These are phyloP conservation scores for Picea sitchensis DNA, from an alignment of 75 land plant species.

Conservation along the genomic window DNA sequence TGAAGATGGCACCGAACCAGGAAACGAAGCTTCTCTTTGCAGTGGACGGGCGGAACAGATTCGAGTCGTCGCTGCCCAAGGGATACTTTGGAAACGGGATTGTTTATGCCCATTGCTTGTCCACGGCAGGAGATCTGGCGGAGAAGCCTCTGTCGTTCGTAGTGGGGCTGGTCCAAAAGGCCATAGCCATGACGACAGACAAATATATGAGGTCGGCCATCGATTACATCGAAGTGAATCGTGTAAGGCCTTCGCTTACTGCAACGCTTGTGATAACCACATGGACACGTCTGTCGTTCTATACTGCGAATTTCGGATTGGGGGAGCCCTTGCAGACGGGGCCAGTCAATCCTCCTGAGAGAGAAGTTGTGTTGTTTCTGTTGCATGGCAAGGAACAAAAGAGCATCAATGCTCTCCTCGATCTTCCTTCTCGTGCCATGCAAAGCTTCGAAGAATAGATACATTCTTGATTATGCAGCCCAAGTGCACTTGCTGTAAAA, in stretches of 20 bases:
- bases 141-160: constrained; percentile 50
- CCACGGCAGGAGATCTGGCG: constrained; percentile 51
- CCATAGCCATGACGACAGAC: constrained; percentile 62
- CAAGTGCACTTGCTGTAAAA: no score
- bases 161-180: constrained; percentile 64
- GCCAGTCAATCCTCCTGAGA: constrained; percentile 79
- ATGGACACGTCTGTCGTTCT: constrained; percentile 82
- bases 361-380: constrained; percentile 73
- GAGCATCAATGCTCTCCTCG: constrained; percentile 62
- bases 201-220: constrained; percentile 80
- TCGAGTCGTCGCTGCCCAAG: constrained; percentile 65
- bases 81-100: constrained; percentile 88
- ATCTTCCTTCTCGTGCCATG: constrained; percentile 65
- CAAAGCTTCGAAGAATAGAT: constrained; percentile 26
- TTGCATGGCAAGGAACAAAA: constrained; percentile 71
- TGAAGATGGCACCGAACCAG: constrained; percentile 55
- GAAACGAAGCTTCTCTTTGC: constrained; percentile 84
- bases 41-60: constrained; percentile 69
- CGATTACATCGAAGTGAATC: constrained; percentile 74
- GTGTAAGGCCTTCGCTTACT: constrained; percentile 61
- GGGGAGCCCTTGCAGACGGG: constrained; percentile 71
- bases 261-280: constrained; percentile 80
- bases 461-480: no score
- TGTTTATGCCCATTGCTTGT: constrained; percentile 57
- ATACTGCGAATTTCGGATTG: constrained; percentile 91